A percentile compares a stretch with the other conserved stretches of the same genome.
Evolutionary conservation across 2,329 filamentous ascomycete species (phyloP).

Genomic region (Biscogniauxia sp.): DNA sequence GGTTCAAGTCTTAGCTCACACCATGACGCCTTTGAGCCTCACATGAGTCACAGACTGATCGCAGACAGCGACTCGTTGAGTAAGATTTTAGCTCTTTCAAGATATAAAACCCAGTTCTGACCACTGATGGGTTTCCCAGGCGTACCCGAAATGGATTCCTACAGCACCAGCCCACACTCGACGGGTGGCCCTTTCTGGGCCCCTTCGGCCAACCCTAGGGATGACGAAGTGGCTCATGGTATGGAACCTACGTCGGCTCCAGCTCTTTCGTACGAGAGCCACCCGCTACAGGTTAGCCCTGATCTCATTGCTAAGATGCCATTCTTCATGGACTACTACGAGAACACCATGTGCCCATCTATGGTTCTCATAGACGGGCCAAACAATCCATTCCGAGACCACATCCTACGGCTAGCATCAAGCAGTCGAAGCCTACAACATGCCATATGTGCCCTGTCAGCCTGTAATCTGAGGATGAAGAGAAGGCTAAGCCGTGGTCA

Average conservation of each 20-base stretch:
- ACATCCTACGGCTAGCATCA: constrained; percentile 75
- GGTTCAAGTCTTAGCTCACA: constrained; percentile 61
- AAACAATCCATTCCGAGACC: constrained; percentile 79
- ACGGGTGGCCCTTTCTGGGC: constrained; percentile 46
- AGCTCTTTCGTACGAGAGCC: constrained; percentile 45
- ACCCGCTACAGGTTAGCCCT: constrained; percentile 52
- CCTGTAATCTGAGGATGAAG: constrained; percentile 88
- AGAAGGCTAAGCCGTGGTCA: constrained; percentile 62
- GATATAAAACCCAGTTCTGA: constrained; percentile 18
- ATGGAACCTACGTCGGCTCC: constrained; percentile 46
- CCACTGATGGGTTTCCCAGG: constrained; percentile 38
- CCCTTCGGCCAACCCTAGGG: constrained; percentile 39
- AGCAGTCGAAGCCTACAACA: constrained; percentile 83
- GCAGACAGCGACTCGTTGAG: constrained; percentile 56
- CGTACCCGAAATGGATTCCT: constrained; percentile 52
- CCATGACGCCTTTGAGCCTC: constrained; percentile 56
- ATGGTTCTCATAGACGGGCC: constrained; percentile 89
- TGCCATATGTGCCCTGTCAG: constrained; percentile 83
- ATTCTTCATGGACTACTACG: constrained; percentile 90
- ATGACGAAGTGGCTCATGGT: constrained; percentile 43
- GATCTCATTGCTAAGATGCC: constrained; percentile 75
- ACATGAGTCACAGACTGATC: constrained; percentile 51
- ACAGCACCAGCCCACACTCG: constrained; percentile 50
- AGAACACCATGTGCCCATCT: constrained; percentile 85
- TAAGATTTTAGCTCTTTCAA: constrained; percentile 40